Percentiles rank a stretch among this genome's conserved stretches.
Evolutionary conservation across 352 stramenopile species (phyloP).

Genomic region (Globisporangium polare): DNA sequence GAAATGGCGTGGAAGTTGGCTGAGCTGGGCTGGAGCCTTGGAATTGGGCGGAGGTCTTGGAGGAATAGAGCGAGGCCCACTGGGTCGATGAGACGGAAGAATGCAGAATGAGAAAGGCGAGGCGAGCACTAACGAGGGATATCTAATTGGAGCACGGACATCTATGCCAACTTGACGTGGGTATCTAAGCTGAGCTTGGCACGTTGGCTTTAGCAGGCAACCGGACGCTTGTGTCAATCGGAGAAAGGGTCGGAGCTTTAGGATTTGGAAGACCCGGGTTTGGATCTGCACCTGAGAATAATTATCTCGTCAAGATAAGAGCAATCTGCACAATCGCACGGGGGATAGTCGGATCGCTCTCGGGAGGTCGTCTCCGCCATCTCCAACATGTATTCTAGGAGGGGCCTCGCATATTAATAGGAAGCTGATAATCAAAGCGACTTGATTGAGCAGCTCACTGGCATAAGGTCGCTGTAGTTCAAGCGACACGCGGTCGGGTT

Average conservation of each 20-base stretch:
- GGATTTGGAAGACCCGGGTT: neutral
- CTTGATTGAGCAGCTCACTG: neutral
- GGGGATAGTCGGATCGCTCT: neutral
- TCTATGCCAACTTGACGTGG: neutral
- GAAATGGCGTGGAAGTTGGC: neutral
- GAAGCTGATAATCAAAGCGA: neutral
- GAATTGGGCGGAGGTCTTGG: neutral
- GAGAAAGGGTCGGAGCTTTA: neutral
- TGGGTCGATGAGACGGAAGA: constrained; percentile 3
- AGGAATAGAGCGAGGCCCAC: too few relatives aligned
- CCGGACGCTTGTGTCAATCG: neutral
- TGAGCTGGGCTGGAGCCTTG: neutral
- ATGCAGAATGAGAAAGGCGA: constrained; percentile 13
- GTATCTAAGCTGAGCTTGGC: too few relatives aligned
- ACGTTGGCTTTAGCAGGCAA: neutral
- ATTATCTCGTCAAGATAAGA: neutral
- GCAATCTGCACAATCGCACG: neutral
- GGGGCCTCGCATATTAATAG: neutral
- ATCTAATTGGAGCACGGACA: neutral
- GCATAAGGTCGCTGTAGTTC: neutral
- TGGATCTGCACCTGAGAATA: neutral
- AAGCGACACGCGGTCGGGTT: constrained; percentile 1
- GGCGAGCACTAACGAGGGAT: neutral
- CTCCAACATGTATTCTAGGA: neutral
- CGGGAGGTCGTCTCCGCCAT: neutral